Percentiles rank a stretch among this genome's conserved stretches.
Conservation (phyloP, 2,329 filamentous ascomycete genomes). For the Colletotrichum neosansevieriae region DNA sequence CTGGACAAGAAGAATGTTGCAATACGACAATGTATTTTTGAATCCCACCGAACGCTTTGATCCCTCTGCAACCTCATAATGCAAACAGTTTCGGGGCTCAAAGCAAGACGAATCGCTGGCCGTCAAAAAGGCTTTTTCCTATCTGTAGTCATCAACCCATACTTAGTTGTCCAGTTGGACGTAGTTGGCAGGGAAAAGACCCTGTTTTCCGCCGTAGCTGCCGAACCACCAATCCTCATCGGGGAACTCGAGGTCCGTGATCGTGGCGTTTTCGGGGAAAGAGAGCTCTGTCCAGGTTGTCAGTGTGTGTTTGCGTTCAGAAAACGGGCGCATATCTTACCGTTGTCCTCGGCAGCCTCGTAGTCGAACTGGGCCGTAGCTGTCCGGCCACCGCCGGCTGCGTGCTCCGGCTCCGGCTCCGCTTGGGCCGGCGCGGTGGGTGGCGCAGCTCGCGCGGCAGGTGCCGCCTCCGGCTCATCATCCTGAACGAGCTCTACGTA, state of each 20-base stretch:
- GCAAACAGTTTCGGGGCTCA: not conserved
- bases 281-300: conserved; percentile 67
- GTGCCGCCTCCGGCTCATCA: conserved; percentile 57
- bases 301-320: conserved; percentile 44
- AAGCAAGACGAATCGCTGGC: conserved; percentile 30
- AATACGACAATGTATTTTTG: conserved; percentile 6
- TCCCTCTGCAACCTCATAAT: conserved; percentile 11
- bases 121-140: conserved; percentile 34
- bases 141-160: conserved; percentile 7
- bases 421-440: conserved; percentile 49
- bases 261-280: conserved; percentile 89
- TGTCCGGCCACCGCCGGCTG: conserved; percentile 64
- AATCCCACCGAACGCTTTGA: conserved; percentile 16
- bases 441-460: conserved; percentile 52
- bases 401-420: conserved; percentile 53
- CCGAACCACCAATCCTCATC: conserved; percentile 99
- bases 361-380: conserved; percentile 95
- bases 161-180: conserved; percentile 66
- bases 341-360: conserved; percentile 95
- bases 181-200: conserved; percentile 86
- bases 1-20: not conserved
- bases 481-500: conserved; percentile 89
- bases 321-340: conserved; percentile 53
- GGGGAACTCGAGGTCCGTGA: conserved; percentile 90
- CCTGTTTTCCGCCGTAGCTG: conserved; percentile 80